phyloP scores from a whole-genome alignment of 2,329 filamentous ascomycete genomes.

The Stagonosporopsis tanaceti region DNA sequence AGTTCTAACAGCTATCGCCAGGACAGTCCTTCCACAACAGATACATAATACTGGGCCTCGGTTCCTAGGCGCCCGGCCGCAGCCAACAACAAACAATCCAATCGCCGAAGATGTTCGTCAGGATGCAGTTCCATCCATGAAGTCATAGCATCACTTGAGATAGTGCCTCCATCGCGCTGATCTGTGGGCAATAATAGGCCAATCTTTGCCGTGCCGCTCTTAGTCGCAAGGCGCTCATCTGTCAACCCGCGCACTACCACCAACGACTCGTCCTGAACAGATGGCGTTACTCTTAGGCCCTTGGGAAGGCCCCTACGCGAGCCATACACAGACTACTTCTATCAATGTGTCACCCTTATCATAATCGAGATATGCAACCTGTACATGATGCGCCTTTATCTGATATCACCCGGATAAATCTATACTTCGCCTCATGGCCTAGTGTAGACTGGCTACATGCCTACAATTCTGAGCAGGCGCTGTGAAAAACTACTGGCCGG shows the following conservation, averaged over 20 bases:
- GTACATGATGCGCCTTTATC: background rate
- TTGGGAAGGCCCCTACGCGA: no score
- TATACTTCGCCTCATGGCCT: background rate
- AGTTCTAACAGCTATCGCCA: background rate
- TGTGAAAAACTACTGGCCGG: no score
- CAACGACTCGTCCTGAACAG: background rate
- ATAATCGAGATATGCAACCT: background rate
- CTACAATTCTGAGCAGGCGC: background rate
- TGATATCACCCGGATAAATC: background rate
- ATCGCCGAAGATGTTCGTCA: background rate
- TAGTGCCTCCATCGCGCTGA: background rate
- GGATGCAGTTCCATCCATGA: no score
- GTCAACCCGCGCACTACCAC: background rate
- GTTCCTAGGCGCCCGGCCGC: background rate
- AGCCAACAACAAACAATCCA: background rate
- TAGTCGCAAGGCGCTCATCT: background rate
- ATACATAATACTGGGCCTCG: background rate
- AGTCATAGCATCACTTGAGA: background rate
- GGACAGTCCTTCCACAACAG: background rate
- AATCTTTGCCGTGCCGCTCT: background rate
- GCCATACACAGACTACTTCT: background rate
- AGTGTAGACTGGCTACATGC: background rate
- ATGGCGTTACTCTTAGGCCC: no score
- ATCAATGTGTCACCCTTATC: background rate
- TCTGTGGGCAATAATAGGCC: background rate